Evolutionary conservation across 345 rosid genomes (phyloP), one percentile per base, ranked within the genome.

Genomic region (Brassica juncea): DNA sequence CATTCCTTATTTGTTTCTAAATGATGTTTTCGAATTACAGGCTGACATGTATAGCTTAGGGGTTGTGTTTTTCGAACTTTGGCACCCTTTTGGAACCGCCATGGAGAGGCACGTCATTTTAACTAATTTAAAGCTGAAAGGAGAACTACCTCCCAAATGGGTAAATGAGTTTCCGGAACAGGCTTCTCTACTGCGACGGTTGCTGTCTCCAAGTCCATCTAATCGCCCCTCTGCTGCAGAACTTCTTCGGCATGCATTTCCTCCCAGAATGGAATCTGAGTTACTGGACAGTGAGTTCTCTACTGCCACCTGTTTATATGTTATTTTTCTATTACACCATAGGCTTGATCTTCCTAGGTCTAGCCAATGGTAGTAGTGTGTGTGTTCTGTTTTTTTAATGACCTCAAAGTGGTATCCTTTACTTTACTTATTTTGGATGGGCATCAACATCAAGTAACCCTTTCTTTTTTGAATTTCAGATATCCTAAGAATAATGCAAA

Each of bases 31-130:
- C 78, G 34, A 59, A 8, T 78, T 82, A 73, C 87, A 94, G 99
- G 97, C 89, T 73, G 99, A 94, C 83, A 94, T 94, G 99, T 94
- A 92, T 83, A 94, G 99, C 80, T 87, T 90, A 83, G 99, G 99
- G 75, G 84, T 94, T 72, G 94, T 94, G 49, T 94, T 94, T 79
- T 92, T 94, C 72, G 99, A 94, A 85, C 88, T 92, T 71, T 94
- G 99, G 95, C 92, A 88, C 77, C 99, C 99, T 54, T 92, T 91
- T 83, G 90, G 91, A 72, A 94, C 99, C 8, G 92, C 97, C 44
- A 94, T 94, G 99, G 99, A 94, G 86, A 92, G 99, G 80, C 68
- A 85, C 4, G 11, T 89, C 73, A 82, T 87, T 80, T 84, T 94
- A 81, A 89, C 87, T 75, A 92, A 94, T 83, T 82, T 94, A 85